Base-by-base conservation (phyloP, 2,329 filamentous ascomycete genomes). In the Falciphora oryzae region DNA sequence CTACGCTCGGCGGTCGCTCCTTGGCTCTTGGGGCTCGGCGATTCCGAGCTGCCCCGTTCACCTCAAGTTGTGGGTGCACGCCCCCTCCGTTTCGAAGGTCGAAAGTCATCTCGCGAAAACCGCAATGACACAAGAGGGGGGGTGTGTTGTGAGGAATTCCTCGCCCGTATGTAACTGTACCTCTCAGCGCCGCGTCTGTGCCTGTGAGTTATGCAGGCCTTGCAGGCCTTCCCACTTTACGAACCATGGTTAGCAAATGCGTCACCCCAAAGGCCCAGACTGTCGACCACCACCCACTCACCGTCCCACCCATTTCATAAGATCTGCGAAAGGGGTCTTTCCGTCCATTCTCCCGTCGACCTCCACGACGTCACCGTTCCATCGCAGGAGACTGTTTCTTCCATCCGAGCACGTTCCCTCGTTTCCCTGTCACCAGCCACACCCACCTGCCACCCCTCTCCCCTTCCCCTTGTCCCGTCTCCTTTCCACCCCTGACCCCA, bases 361-460 rank as follows among this genome's bases (percentile, higher is more conserved):
- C 59, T 61, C 59, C 25, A 25, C 32, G 60, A 62, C 60, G 60
- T 62, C 60, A 62, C 60, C 14, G 32, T 62, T 62, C 56, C 60
- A 62, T 50, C 28, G 13, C 38, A 28, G 16, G 22, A n/a, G 50
- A 44, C 16, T 11, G 13, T 16, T 11, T n/a, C 38, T 62, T 4
- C 60, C 60, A 22, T 25, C 13, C 50, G 14, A 8, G 28, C n/a
- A 18, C 31, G n/a, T 38, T 50, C 27, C 38, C 38, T 29, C 38
- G 38, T 44, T 38, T 44, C 44, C 44, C 44, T 8, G 22, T 53
- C 44, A 50, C 38, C 35, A 22, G 35, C 38, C 32, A 62, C 35
- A 31, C 13, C 4, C 59, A 14, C 16, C 32, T 61, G 22, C 31
- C 59, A 27, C 59, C 22, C 44, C 13, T 38, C 50, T 8, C 11